Evolutionary conservation across 305 asterid genomes (phyloP).

Genomic region (Plantago lanceolata): DNA sequence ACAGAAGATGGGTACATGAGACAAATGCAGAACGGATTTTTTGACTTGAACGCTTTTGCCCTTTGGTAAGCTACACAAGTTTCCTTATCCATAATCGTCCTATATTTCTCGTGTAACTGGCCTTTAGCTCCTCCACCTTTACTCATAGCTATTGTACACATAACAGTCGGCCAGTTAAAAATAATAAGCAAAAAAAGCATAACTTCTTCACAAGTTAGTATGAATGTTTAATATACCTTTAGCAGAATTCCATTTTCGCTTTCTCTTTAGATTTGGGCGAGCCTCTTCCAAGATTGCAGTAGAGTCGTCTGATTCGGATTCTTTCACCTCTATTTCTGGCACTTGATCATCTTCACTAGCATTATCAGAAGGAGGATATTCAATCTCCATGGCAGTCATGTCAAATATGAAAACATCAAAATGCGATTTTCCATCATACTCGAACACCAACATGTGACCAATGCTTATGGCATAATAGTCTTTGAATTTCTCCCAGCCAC

Average conservation of each 20-base stretch:
- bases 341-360: background rate
- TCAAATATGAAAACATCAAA: background rate
- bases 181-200: background rate
- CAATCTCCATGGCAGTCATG: background rate
- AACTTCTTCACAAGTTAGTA: background rate
- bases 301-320: slow-evolving; percentile 16
- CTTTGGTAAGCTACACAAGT: slow-evolving; percentile 12
- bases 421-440: background rate
- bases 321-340: background rate
- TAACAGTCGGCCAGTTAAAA: background rate
- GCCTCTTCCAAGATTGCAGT: slow-evolving; percentile 10
- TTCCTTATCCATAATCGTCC: slow-evolving; percentile 3
- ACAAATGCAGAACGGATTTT: slow-evolving; percentile 18
- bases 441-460: slow-evolving; percentile 1
- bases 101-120: background rate
- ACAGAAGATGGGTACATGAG: slow-evolving; percentile 30
- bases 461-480: background rate
- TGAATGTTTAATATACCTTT: background rate
- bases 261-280: background rate
- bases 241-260: background rate
- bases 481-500: slow-evolving; percentile 6
- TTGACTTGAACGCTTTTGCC: slow-evolving; percentile 26
- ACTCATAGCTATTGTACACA: background rate
- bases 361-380: background rate
- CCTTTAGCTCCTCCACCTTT: background rate